phyloP scores from a whole-genome alignment of 1,139 yeast species.

The Scheffersomyces insectosa region DNA sequence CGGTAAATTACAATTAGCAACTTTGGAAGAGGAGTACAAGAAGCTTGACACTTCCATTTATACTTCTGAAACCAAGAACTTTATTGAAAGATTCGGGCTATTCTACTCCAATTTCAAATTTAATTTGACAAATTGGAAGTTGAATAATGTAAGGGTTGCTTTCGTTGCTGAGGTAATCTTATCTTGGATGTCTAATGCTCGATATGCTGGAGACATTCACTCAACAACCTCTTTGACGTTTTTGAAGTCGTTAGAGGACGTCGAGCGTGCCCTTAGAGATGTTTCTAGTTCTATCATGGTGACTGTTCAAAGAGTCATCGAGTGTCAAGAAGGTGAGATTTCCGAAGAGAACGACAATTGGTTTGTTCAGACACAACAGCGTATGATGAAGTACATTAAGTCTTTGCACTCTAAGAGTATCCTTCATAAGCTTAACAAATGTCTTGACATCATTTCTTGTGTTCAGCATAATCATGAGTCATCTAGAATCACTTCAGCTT shows the following conservation, averaged over 20 bases:
- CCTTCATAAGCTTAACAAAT: slow-evolving; percentile 16
- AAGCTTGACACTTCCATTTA: slow-evolving; percentile 10
- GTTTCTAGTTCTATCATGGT: slow-evolving; percentile 65
- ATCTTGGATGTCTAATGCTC: slow-evolving; percentile 28
- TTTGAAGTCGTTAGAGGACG: slow-evolving; percentile 28
- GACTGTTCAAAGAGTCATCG: slow-evolving; percentile 60
- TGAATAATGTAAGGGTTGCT: slow-evolving; percentile 21
- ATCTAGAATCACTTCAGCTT: slow-evolving; percentile 40
- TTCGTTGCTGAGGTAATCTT: slow-evolving; percentile 51
- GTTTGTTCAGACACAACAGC: slow-evolving; percentile 54
- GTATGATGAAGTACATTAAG: slow-evolving; percentile 38
- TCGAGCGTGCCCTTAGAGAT: slow-evolving; percentile 51
- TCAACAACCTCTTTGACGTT: slow-evolving; percentile 24
- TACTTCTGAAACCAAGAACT: slow-evolving; percentile 14
- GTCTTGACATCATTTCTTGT: slow-evolving; percentile 18
- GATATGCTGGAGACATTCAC: slow-evolving; percentile 12
- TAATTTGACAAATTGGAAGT: slow-evolving; percentile 30
- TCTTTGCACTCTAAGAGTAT: slow-evolving; percentile 37
- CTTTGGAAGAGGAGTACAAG: slow-evolving; percentile 12
- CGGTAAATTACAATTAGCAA: slow-evolving; percentile 19
- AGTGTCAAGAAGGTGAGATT: slow-evolving; percentile 31
- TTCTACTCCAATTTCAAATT: slow-evolving; percentile 18
- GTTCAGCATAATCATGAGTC: slow-evolving; percentile 38
- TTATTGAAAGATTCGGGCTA: slow-evolving; percentile 21
- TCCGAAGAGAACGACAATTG: slow-evolving; percentile 63